Base-by-base conservation (phyloP, 1,139 yeast genomes). In the Suzukiozyma palmioleophila region DNA sequence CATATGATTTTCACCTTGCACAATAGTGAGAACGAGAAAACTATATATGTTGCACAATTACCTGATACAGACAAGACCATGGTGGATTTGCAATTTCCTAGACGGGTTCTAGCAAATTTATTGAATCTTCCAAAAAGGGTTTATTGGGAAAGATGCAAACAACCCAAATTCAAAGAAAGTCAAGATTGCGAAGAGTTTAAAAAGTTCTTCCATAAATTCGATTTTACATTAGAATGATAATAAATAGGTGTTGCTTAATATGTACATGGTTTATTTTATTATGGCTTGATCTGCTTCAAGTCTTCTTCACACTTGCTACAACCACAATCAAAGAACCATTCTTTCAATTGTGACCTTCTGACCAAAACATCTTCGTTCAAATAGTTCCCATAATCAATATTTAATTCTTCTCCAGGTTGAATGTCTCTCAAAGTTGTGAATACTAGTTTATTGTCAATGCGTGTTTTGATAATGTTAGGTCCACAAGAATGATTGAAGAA, bases 11-110 rank as follows among this genome's bases (percentile, higher is more conserved):
- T 77, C 40, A 64, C 69, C 2, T 44, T 74, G 0, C 57, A 49
- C 40, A 39, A 42, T 3, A 37, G 45, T 3, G 52, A 48, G 4
- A 38, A 39, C 1, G 45, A 48, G 3, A 48, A 40, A 13, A 52
- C 50, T 1, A 45, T 46, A 13, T 62, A 52, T 39, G 48, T 62
- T 30, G 44, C 66, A 26, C 51, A 54, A 16, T 48, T 73, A 8
- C 53, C 49, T 1, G 57, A 58, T 18, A 46, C 49, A 0, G 47
- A 47, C 5, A 56, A 58, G 33, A 47, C 56, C 3, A 33, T 33
- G 36, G 60, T 85, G 8, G 95, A 86, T 56, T 61, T 85, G 11
- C 95, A 85, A 49, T 84, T 86, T 50, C 94, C 95, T 1, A 68
- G 96, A 54, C 69, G 89, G 50, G 89, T 84, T 1, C 52, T 84